These are phyloP conservation scores for Curvularia hawaiiensis DNA, from an alignment of 2,329 filamentous ascomycete species.

Conservation along the genomic window DNA sequence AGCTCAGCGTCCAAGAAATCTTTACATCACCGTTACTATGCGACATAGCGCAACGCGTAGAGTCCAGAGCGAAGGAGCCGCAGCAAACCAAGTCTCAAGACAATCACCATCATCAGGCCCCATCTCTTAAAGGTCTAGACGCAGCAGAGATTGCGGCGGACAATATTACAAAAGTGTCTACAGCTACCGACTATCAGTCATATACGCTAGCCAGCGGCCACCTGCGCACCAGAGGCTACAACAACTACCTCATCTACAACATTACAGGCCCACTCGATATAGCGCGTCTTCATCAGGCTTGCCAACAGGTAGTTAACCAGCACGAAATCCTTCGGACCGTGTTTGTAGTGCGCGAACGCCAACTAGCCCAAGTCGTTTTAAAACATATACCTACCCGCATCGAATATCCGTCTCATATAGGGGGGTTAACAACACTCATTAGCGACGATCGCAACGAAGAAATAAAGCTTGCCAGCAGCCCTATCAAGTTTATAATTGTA, in stretches of 20 bases:
- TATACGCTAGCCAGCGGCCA: slow-evolving; percentile 1
- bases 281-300: slow-evolving; percentile 1
- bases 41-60: slow-evolving; percentile 1
- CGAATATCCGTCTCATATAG: background rate
- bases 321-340: slow-evolving; percentile 16
- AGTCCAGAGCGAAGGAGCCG: background rate
- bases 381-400: background rate
- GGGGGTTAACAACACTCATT: background rate
- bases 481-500: background rate
- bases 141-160: background rate
- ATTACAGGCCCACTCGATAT: background rate
- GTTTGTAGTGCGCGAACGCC: slow-evolving; percentile 4
- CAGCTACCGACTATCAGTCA: background rate
- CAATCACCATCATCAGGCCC: background rate
- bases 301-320: background rate
- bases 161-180: background rate
- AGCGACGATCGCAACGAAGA: background rate
- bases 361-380: background rate
- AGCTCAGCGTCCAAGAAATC: background rate
- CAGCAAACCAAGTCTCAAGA: background rate
- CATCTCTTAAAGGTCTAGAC: background rate
- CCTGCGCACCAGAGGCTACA: background rate
- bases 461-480: background rate
- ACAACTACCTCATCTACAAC: slow-evolving; percentile 1
- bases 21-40: background rate